Evolutionary conservation across 2,329 filamentous ascomycete species (phyloP).

Genomic region (Sphaerulina populicola): DNA sequence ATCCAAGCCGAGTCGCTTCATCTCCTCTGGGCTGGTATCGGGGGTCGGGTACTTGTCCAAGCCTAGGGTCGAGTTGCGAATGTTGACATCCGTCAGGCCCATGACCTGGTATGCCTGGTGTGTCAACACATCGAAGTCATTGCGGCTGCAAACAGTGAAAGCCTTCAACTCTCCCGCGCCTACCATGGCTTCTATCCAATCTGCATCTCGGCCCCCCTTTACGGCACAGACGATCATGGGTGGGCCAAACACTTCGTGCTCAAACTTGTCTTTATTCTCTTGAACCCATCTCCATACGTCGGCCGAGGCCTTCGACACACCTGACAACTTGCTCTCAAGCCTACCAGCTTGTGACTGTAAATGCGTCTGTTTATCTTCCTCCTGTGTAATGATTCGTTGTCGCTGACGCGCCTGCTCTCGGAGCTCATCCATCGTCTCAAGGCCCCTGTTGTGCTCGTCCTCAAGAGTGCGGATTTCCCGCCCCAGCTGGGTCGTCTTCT

Average conservation of each 20-base stretch:
- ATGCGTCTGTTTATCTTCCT: conserved; percentile 45
- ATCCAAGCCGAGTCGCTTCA: conserved; percentile 59
- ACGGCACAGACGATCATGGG: conserved; percentile 72
- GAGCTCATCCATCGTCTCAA: conserved; percentile 29
- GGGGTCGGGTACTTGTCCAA: conserved; percentile 47
- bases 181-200: conserved; percentile 53
- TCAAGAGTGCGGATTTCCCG: conserved; percentile 40
- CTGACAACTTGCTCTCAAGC: conserved; percentile 58
- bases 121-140: conserved; percentile 67
- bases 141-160: conserved; percentile 66
- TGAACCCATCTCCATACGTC: conserved; percentile 76
- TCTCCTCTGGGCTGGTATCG: conserved; percentile 49
- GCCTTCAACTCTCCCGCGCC: conserved; percentile 47
- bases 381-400: conserved; percentile 34
- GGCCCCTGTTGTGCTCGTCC: conserved; percentile 38
- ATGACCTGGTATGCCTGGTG: conserved; percentile 55
- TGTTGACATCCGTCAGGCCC: conserved; percentile 60
- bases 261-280: conserved; percentile 59
- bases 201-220: conserved; percentile 59
- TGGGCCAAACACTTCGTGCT: conserved; percentile 70
- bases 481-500: conserved; percentile 56
- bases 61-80: conserved; percentile 54
- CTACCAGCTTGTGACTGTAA: conserved; percentile 70
- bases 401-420: conserved; percentile 33
- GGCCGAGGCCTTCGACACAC: conserved; percentile 54